Conservation (phyloP, 345 rosid species). For the Mercurialis annua region DNA sequence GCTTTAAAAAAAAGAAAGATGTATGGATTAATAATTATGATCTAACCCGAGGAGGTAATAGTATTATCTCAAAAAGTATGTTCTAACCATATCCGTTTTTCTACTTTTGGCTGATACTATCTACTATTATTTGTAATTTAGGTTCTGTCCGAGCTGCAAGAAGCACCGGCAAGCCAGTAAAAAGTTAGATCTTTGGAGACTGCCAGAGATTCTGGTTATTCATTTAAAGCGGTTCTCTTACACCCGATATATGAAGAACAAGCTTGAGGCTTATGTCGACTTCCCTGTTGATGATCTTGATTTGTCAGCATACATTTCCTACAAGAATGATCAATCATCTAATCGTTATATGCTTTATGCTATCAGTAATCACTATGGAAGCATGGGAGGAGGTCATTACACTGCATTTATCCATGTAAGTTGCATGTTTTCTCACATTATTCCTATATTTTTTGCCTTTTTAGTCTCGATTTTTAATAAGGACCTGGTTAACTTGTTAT, state of each 20-base stretch:
- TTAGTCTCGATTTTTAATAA: background rate
- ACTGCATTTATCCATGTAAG: slow-evolving; percentile 99
- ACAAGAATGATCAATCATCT: slow-evolving; percentile 47
- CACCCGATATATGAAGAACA: slow-evolving; percentile 78
- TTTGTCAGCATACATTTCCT: slow-evolving; percentile 63
- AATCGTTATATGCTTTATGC: slow-evolving; percentile 87
- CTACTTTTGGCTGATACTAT: slow-evolving; percentile 16
- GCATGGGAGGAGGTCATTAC: slow-evolving; percentile 99
- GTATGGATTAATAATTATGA: too few relatives aligned
- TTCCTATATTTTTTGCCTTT: background rate
- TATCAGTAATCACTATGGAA: slow-evolving; percentile 90
- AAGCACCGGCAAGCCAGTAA: slow-evolving; percentile 85
- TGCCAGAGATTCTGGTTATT: slow-evolving; percentile 88
- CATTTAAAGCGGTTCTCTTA: slow-evolving; percentile 95
- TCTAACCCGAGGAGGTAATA: too few relatives aligned
- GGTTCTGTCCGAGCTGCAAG: slow-evolving; percentile 96
- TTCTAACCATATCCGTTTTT: background rate
- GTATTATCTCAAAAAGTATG: too few relatives aligned
- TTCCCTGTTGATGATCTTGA: slow-evolving; percentile 90
- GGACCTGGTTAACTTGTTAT: too few relatives aligned
- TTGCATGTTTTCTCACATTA: slow-evolving; percentile 11
- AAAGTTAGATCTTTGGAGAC: slow-evolving; percentile 95
- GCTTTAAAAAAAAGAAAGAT: too few relatives aligned
- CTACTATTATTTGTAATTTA: slow-evolving; percentile 25
- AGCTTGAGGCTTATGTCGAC: slow-evolving; percentile 89